phyloP scores from a whole-genome alignment of 23 red algal species.

The Gracilaria caudata region DNA sequence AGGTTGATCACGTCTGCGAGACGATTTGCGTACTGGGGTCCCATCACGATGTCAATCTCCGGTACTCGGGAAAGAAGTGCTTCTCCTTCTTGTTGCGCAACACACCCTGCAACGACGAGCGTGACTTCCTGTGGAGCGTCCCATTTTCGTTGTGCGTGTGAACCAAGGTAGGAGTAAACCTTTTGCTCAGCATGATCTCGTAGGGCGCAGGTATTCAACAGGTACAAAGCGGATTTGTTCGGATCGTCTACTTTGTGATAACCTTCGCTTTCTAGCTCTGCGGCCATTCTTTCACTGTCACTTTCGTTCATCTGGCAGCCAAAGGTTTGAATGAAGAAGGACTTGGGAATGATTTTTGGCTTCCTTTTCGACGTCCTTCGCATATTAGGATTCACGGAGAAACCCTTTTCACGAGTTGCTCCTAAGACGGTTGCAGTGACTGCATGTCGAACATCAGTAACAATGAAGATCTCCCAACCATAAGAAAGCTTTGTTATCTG shows the following conservation, averaged over 20 bases:
- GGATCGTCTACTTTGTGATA: constrained; percentile 62
- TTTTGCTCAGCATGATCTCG: constrained; percentile 96
- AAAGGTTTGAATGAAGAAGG: constrained; percentile 84
- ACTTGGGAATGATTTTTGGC: constrained; percentile 32
- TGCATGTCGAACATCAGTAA: constrained; percentile 69
- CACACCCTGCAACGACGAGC: constrained; percentile 90
- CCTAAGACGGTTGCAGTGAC: constrained; percentile 3
- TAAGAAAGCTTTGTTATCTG: constrained; percentile 30
- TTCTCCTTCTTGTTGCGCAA: constrained; percentile 93
- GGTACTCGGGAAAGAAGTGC: constrained; percentile 74
- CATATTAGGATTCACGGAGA: constrained; percentile 45
- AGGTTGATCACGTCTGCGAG: constrained; percentile 81
- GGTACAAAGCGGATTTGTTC: constrained; percentile 68
- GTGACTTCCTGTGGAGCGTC: constrained; percentile 67
- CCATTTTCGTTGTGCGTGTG: constrained; percentile 77
- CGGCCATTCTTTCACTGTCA: constrained; percentile 91
- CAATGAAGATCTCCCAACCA: constrained; percentile 77
- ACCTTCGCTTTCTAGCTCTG: constrained; percentile 65
- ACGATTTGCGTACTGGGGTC: constrained; percentile 96
- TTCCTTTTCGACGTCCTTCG: constrained; percentile 55
- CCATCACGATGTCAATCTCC: constrained; percentile 91
- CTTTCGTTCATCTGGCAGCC: constrained; percentile 98
- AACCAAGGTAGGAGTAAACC: constrained; percentile 88
- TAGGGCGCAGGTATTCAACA: constrained; percentile 93
- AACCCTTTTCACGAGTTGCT: constrained; percentile 45